phyloP scores from a whole-genome alignment of 148 eudicot genomes.

The Rhododendron simsii region DNA sequence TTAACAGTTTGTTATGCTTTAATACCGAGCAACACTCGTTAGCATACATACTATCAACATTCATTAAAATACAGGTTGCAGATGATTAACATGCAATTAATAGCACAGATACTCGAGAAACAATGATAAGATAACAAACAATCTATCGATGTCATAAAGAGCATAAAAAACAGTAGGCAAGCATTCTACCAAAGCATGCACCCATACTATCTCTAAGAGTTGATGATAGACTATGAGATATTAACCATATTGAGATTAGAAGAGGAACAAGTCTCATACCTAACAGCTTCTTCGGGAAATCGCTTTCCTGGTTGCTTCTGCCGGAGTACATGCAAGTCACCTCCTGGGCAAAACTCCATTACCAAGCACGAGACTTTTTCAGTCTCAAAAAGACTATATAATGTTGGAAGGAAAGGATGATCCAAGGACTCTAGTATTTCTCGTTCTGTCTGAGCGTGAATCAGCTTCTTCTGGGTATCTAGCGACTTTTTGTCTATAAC shows the following conservation, averaged over 20 bases:
- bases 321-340: constrained; percentile 82
- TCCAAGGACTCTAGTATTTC: constrained; percentile 85
- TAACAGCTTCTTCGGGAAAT: constrained; percentile 87
- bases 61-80: background rate
- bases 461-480: constrained; percentile 82
- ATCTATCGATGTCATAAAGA: background rate
- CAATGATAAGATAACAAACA: background rate
- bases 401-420: constrained; percentile 87
- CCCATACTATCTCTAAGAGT: background rate
- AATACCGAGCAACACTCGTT: background rate
- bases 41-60: background rate
- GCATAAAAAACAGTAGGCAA: background rate
- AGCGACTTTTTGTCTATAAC: constrained; percentile 87
- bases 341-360: constrained; percentile 97
- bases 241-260: background rate
- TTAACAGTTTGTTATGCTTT: background rate
- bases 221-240: background rate
- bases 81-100: background rate
- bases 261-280: constrained; percentile 45
- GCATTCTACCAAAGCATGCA: constrained; percentile 1
- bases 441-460: constrained; percentile 86
- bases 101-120: background rate
- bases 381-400: constrained; percentile 81
- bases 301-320: constrained; percentile 88
- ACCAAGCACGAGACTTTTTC: constrained; percentile 90